Evolutionary conservation across 1,284 basidiomycete genomes (phyloP).

Genomic region (Leccinum pachyderme): DNA sequence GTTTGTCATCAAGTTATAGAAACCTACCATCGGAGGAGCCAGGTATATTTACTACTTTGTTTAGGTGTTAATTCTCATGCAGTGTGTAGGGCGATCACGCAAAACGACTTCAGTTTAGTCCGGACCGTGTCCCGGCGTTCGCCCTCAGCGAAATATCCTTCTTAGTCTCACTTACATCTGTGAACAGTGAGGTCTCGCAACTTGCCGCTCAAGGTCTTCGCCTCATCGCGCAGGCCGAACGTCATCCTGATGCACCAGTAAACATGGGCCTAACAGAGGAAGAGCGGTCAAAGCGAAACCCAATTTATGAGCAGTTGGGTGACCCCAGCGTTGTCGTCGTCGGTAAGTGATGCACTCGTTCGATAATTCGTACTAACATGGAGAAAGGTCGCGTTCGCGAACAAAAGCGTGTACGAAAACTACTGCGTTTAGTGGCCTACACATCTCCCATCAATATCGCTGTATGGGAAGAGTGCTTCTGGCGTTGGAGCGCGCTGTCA

Average conservation of each 20-base stretch:
- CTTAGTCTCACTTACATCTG: conserved; percentile 66
- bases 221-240: conserved; percentile 62
- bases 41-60: conserved; percentile 36
- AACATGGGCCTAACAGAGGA: conserved; percentile 53
- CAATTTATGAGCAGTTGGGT: conserved; percentile 74
- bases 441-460: conserved; percentile 67
- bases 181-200: conserved; percentile 61
- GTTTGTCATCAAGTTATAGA: conserved; percentile 59
- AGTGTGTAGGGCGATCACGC: conserved; percentile 42
- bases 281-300: conserved; percentile 62
- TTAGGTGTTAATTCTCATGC: conserved; percentile 5
- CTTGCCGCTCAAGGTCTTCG: conserved; percentile 68
- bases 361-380: conserved; percentile 5
- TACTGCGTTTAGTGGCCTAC: conserved; percentile 62
- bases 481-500: conserved; percentile 58
- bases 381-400: conserved; percentile 63
- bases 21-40: conserved; percentile 47
- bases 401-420: conserved; percentile 77
- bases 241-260: conserved; percentile 52
- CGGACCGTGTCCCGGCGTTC: conserved; percentile 58
- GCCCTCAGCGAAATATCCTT: conserved; percentile 69
- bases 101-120: conserved; percentile 46
- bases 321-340: conserved; percentile 67
- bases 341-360: conserved; percentile 44
- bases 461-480: conserved; percentile 82